Percentiles rank a stretch among this genome's conserved stretches.
These are phyloP conservation scores for Takashimella koratensis DNA, from an alignment of 1,284 basidiomycete genomes.

Conservation along the genomic window DNA sequence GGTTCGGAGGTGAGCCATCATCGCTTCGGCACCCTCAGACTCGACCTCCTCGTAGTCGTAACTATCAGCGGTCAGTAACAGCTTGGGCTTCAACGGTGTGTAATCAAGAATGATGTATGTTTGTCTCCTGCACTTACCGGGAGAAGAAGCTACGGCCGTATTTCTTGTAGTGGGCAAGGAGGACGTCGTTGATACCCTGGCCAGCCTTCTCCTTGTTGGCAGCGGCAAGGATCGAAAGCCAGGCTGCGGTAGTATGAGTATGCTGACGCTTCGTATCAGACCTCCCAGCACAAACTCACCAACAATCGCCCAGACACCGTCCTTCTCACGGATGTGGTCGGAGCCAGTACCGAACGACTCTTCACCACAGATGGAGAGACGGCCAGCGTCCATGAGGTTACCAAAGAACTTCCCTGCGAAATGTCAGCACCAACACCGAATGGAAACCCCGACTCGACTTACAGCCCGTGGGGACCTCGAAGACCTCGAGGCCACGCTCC, in stretches of 20 bases:
- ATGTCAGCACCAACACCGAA: constrained; percentile 11
- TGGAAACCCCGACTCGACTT: constrained; percentile 28
- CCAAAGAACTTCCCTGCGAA: constrained; percentile 96
- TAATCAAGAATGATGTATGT: not conserved
- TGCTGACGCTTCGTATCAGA: constrained; percentile 1
- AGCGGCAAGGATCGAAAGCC: constrained; percentile 94
- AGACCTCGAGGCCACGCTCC: constrained; percentile 87
- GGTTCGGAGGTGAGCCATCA: constrained; percentile 74
- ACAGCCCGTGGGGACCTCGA: constrained; percentile 92
- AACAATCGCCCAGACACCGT: constrained; percentile 94
- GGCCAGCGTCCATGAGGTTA: constrained; percentile 97
- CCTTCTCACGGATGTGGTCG: constrained; percentile 99
- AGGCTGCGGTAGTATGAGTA: constrained; percentile 58
- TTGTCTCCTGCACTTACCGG: constrained; percentile 50
- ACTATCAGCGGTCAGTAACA: constrained; percentile 24
- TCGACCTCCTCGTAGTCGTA: constrained; percentile 99
- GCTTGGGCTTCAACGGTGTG: not conserved
- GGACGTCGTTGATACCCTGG: constrained; percentile 82
- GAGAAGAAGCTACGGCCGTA: constrained; percentile 99
- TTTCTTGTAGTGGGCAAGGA: constrained; percentile 79
- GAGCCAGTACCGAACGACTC: constrained; percentile 99
- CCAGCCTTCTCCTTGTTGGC: constrained; percentile 77
- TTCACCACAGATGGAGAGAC: constrained; percentile 96
- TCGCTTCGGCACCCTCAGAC: constrained; percentile 78
- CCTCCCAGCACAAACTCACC: constrained; percentile 53